Conservation (phyloP, 768 basidiomycete genomes). For the Neoboletus brunneissimus region DNA sequence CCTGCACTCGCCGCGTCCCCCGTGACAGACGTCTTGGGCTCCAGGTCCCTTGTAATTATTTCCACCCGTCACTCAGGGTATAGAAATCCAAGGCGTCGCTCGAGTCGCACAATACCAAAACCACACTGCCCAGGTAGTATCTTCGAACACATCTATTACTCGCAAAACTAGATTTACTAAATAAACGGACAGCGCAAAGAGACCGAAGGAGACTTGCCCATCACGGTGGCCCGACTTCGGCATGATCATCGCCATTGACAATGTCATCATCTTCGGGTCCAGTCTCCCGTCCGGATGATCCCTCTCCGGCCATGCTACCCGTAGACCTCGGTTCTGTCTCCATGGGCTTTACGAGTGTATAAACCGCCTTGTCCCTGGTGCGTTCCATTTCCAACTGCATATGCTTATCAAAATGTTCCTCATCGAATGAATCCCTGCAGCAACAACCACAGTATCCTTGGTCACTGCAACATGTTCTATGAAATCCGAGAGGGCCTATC, state of each 20-base stretch:
- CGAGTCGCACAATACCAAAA: not conserved
- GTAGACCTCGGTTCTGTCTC: constrained; percentile 10
- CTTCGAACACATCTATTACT: not conserved
- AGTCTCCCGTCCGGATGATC: not conserved
- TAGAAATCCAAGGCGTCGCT: not conserved
- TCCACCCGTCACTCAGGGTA: too few relatives aligned
- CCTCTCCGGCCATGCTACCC: not conserved
- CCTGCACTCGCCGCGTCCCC: too few relatives aligned
- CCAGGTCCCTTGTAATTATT: too few relatives aligned
- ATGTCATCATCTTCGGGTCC: not conserved
- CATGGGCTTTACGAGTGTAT: constrained; percentile 2
- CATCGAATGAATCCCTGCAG: constrained; percentile 17
- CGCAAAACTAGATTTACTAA: not conserved
- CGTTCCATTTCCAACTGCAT: constrained; percentile 18
- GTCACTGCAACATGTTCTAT: constrained; percentile 10
- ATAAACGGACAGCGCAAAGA: not conserved
- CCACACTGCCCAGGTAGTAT: not conserved
- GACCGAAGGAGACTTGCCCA: not conserved
- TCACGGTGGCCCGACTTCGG: not conserved
- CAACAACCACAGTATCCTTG: constrained; percentile 20
- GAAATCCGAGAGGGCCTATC: constrained; percentile 8
- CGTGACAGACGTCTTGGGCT: too few relatives aligned
- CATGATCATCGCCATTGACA: not conserved
- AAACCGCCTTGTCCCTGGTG: constrained; percentile 15
- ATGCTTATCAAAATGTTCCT: constrained; percentile 18